phyloP scores from a whole-genome alignment of 75 land plant species.

The Isoetes taiwanensis region DNA sequence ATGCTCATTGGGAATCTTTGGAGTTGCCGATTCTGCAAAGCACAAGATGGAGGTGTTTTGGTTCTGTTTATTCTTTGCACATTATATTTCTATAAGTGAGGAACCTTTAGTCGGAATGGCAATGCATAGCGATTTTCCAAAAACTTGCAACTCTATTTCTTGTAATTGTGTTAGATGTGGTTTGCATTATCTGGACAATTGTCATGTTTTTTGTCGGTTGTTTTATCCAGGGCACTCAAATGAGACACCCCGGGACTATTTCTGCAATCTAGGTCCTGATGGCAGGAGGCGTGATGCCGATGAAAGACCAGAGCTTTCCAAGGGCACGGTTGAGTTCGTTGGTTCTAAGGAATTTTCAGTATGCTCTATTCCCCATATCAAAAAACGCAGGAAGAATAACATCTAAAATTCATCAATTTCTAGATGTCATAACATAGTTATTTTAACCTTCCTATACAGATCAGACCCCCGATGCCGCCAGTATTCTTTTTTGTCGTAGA shows the following conservation, averaged over 20 bases:
- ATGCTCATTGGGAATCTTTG: too few species aligned
- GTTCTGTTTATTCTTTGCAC: too few species aligned
- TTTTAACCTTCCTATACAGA: conserved; percentile 34
- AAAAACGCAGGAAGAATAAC: neutral
- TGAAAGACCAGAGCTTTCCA: conserved; percentile 87
- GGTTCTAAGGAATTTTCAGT: conserved; percentile 90
- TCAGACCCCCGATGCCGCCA: conserved; percentile 98
- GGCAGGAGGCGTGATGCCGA: conserved; percentile 98
- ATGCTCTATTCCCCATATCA: conserved; percentile 7
- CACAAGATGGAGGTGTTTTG: too few species aligned
- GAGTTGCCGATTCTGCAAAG: too few species aligned
- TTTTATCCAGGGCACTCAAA: conserved; percentile 60
- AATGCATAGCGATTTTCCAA: too few species aligned
- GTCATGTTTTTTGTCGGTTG: neutral
- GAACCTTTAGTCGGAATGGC: too few species aligned
- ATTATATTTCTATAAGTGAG: too few species aligned
- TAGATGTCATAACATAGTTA: too few species aligned
- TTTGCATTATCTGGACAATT: neutral
- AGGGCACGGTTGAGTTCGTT: conserved; percentile 96
- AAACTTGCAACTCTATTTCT: too few species aligned
- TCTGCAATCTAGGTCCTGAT: conserved; percentile 90
- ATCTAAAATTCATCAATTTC: neutral
- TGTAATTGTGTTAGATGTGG: too few species aligned
- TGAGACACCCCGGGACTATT: conserved; percentile 92
- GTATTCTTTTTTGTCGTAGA: conserved; percentile 89